phyloP scores from a whole-genome alignment of 1,284 basidiomycete genomes.

The Paramarasmius palmivorus region DNA sequence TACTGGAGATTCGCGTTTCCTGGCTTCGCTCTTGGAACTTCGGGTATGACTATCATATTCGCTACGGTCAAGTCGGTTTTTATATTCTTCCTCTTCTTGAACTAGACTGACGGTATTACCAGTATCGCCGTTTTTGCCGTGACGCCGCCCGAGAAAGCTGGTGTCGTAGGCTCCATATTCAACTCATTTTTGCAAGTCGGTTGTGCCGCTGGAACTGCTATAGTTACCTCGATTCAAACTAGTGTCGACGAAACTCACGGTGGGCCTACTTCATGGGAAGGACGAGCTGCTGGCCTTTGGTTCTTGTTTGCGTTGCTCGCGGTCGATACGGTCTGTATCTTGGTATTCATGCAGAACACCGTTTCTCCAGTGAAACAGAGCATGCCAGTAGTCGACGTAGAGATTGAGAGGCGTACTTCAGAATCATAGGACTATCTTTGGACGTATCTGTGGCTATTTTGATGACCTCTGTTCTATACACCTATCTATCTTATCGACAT shows the following conservation, averaged over 20 bases:
- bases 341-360: constrained; percentile 4
- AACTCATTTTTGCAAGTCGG: constrained; percentile 1
- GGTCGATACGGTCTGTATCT: not conserved
- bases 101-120: not conserved
- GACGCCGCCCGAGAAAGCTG: not conserved
- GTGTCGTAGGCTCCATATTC: not conserved
- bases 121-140: not conserved
- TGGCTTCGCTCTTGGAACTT: constrained; percentile 46
- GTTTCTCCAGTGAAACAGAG: not conserved
- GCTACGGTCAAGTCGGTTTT: constrained; percentile 36
- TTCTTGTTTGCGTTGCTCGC: constrained; percentile 1
- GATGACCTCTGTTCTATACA: too few relatives aligned
- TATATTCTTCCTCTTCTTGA: not conserved
- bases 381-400: not conserved
- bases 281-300: constrained; percentile 7
- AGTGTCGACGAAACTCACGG: not conserved
- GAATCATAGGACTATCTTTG: too few relatives aligned
- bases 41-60: constrained; percentile 34
- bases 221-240: constrained; percentile 1
- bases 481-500: too few relatives aligned
- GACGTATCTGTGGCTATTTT: too few relatives aligned
- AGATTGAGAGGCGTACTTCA: too few relatives aligned
- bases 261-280: not conserved
- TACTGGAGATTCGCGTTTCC: constrained; percentile 52
- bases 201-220: not conserved